These are phyloP conservation scores for Trapa incisa DNA, from an alignment of 345 rosid species.

Conservation along the genomic window DNA sequence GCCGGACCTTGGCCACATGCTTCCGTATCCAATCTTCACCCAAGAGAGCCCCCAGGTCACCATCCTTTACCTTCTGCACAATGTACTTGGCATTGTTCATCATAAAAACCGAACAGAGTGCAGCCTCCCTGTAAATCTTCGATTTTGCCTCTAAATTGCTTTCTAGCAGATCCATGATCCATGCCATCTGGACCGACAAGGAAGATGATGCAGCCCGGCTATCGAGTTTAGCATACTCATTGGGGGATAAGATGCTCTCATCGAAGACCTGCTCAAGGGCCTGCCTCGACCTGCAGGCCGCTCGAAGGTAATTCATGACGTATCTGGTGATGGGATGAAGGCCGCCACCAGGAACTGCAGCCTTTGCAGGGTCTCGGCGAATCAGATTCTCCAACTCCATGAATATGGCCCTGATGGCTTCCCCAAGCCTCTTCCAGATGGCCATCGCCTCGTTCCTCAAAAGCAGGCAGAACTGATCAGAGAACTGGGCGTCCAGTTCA, in stretches of 20 bases:
- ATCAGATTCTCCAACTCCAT: slow-evolving; percentile 92
- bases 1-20: slow-evolving; percentile 60
- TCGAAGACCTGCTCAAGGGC: slow-evolving; percentile 73
- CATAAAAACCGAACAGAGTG: slow-evolving; percentile 54
- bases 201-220: slow-evolving; percentile 27
- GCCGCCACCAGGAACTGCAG: slow-evolving; percentile 74
- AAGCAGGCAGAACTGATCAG: slow-evolving; percentile 59
- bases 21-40: slow-evolving; percentile 85
- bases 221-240: slow-evolving; percentile 18
- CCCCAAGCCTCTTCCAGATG: slow-evolving; percentile 71
- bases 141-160: slow-evolving; percentile 80
- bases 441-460: slow-evolving; percentile 62
- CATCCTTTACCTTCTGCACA: slow-evolving; percentile 69
- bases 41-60: slow-evolving; percentile 51
- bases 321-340: slow-evolving; percentile 84
- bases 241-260: slow-evolving; percentile 37
- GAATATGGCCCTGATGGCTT: slow-evolving; percentile 65
- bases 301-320: slow-evolving; percentile 79
- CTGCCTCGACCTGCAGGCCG: slow-evolving; percentile 64
- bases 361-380: slow-evolving; percentile 73
- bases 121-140: slow-evolving; percentile 57
- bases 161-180: slow-evolving; percentile 93
- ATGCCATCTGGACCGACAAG: slow-evolving; percentile 55
- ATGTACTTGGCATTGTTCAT: slow-evolving; percentile 84
- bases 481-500: slow-evolving; percentile 52